These are phyloP conservation scores for Suhomyces bribrorum DNA, from an alignment of 1,139 yeast genomes.

Conservation along the genomic window DNA sequence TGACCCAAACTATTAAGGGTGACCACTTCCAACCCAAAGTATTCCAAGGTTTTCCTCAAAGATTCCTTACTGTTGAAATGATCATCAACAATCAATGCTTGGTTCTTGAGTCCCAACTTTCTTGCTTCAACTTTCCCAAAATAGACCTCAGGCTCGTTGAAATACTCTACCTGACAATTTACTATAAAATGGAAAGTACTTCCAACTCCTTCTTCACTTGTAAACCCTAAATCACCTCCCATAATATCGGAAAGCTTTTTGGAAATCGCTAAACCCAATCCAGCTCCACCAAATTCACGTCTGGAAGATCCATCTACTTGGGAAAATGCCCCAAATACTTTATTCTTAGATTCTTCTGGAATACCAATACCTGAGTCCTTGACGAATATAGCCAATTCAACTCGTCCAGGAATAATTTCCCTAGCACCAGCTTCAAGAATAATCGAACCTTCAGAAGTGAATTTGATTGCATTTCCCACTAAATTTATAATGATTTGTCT, in stretches of 20 bases:
- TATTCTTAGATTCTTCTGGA: slow-evolving; percentile 47
- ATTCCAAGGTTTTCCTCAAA: slow-evolving; percentile 28
- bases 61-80: slow-evolving; percentile 35
- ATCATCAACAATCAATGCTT: slow-evolving; percentile 38
- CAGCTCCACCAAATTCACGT: slow-evolving; percentile 61
- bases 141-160: slow-evolving; percentile 21
- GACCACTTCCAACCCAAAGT: slow-evolving; percentile 37
- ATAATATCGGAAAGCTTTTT: slow-evolving; percentile 58
- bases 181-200: slow-evolving; percentile 50
- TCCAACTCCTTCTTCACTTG: slow-evolving; percentile 53
- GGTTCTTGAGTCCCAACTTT: slow-evolving; percentile 15
- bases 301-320: slow-evolving; percentile 63
- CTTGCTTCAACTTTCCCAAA: slow-evolving; percentile 18
- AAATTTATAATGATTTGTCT: slow-evolving; percentile 57
- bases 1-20: slow-evolving; percentile 7
- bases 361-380: slow-evolving; percentile 67
- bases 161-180: slow-evolving; percentile 29
- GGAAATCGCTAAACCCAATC: slow-evolving; percentile 60
- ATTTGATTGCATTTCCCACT: slow-evolving; percentile 60
- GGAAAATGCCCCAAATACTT: slow-evolving; percentile 59
- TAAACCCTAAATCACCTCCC: slow-evolving; percentile 58
- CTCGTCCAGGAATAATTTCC: slow-evolving; percentile 33
- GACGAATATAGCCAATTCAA: slow-evolving; percentile 45
- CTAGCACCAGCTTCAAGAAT: slow-evolving; percentile 39
- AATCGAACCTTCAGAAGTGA: slow-evolving; percentile 51